Evolutionary conservation across 2,329 filamentous ascomycete genomes (phyloP).

Genomic region (Cordyceps tenuipes): DNA sequence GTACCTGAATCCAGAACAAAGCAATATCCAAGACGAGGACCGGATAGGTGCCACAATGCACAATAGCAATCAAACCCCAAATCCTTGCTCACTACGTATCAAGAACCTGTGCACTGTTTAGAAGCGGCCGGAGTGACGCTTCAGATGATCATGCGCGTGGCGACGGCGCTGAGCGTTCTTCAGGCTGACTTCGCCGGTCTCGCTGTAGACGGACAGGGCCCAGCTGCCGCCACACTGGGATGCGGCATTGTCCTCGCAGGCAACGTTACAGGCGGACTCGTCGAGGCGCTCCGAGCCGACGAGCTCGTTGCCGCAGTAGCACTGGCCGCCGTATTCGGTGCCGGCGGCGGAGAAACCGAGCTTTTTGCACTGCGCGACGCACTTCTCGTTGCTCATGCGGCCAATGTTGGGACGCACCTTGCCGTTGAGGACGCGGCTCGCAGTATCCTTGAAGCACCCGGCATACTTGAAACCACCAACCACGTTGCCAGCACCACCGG

Average conservation of each 20-base stretch:
- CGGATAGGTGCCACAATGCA: not conserved
- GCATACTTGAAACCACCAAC: constrained; percentile 28
- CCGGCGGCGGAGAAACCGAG: constrained; percentile 38
- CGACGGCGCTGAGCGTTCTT: constrained; percentile 25
- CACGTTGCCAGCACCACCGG: constrained; percentile 10
- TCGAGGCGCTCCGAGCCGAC: constrained; percentile 31
- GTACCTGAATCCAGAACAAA: not conserved
- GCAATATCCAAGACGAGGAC: not conserved
- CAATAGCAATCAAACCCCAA: not conserved
- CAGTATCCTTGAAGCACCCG: constrained; percentile 36
- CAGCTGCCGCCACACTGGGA: constrained; percentile 44
- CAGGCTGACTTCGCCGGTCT: constrained; percentile 24
- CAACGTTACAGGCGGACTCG: constrained; percentile 36
- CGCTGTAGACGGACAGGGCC: constrained; percentile 37
- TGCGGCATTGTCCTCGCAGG: constrained; percentile 39
- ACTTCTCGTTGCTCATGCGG: constrained; percentile 35
- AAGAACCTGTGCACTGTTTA: not conserved
- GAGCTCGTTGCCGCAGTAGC: constrained; percentile 39
- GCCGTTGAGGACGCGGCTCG: constrained; percentile 30
- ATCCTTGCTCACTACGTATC: not conserved
- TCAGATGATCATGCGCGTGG: constrained; percentile 29
- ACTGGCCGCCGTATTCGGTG: constrained; percentile 43
- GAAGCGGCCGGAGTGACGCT: constrained; percentile 23
- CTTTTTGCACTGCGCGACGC: constrained; percentile 39
- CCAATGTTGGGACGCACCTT: constrained; percentile 33